Conservation (phyloP, 768 basidiomycete genomes). For the Boletellus ananiceps region DNA sequence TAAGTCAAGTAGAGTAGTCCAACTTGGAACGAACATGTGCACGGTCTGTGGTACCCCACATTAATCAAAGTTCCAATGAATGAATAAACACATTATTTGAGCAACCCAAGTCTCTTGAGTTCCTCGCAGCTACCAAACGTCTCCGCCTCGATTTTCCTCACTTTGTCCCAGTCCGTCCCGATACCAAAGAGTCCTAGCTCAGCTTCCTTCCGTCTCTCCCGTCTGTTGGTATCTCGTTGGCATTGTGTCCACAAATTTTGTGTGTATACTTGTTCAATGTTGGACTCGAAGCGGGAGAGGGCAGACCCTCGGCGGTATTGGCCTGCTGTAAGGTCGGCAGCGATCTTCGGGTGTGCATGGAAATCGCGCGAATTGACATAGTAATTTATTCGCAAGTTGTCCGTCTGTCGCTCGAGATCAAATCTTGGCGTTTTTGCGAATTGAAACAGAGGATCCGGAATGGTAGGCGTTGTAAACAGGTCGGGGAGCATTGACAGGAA, state of each 20-base stretch:
- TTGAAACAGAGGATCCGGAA: constrained; percentile 77
- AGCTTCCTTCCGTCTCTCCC: constrained; percentile 65
- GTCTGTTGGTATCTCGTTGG: constrained; percentile 60
- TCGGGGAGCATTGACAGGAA: constrained; percentile 76
- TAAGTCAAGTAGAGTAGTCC: constrained; percentile 15
- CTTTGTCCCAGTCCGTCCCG: constrained; percentile 90
- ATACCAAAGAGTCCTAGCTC: constrained; percentile 88
- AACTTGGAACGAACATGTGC: constrained; percentile 3
- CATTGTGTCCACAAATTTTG: constrained; percentile 69
- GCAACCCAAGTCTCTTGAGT: constrained; percentile 57
- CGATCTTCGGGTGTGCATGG: constrained; percentile 67
- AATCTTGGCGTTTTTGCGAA: constrained; percentile 60
- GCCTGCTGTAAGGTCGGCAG: constrained; percentile 59
- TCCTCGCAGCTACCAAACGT: constrained; percentile 74
- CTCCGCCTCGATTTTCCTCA: constrained; percentile 67
- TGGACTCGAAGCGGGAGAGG: constrained; percentile 64
- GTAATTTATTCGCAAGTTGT: constrained; percentile 68
- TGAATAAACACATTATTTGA: constrained; percentile 33
- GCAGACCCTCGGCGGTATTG: constrained; percentile 27
- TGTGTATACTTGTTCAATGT: constrained; percentile 71
- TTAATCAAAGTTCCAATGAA: constrained; percentile 2
- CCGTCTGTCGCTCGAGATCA: constrained; percentile 69
- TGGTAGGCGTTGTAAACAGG: constrained; percentile 59
- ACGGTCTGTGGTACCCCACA: constrained; percentile 10
- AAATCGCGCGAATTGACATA: constrained; percentile 81